phyloP scores from a whole-genome alignment of 1,284 basidiomycete genomes.

The Neonothopanus nambi region DNA sequence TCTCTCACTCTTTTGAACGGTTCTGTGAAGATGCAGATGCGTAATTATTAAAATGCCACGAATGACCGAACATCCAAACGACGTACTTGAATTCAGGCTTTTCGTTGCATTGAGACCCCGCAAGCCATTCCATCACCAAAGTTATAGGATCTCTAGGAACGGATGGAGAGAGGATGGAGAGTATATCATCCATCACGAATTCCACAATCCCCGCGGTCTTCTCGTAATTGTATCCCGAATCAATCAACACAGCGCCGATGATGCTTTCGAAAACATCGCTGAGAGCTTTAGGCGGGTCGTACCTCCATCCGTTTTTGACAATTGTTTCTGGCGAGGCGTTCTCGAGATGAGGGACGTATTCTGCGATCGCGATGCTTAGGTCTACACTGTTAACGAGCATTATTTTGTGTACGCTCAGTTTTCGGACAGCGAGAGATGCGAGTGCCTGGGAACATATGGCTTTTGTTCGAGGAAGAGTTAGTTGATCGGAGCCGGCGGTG shows the following conservation, averaged over 20 bases:
- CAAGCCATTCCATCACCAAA: slow-evolving; percentile 64
- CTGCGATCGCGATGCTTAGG: slow-evolving; percentile 61
- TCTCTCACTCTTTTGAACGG: background rate
- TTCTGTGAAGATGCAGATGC: background rate
- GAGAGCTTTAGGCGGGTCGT: slow-evolving; percentile 80
- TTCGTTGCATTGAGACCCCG: slow-evolving; percentile 51
- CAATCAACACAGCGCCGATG: slow-evolving; percentile 81
- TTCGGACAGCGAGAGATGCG: slow-evolving; percentile 65
- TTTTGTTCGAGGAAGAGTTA: slow-evolving; percentile 68
- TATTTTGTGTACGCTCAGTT: slow-evolving; percentile 67
- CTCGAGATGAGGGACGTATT: slow-evolving; percentile 60
- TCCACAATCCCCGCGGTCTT: slow-evolving; percentile 60
- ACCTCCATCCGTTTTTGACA: slow-evolving; percentile 70
- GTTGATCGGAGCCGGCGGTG: slow-evolving; percentile 68
- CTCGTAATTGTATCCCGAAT: slow-evolving; percentile 74
- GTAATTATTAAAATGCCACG: background rate
- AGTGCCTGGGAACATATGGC: slow-evolving; percentile 76
- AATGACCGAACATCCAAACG: background rate
- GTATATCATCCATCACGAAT: slow-evolving; percentile 60
- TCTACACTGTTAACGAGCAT: slow-evolving; percentile 72
- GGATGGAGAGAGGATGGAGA: slow-evolving; percentile 55
- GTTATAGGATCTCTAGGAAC: slow-evolving; percentile 68
- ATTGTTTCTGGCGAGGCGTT: slow-evolving; percentile 58
- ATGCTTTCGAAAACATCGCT: slow-evolving; percentile 82
- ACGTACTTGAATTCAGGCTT: slow-evolving; percentile 35